Percentiles rank a stretch among this genome's conserved stretches.
Conservation (phyloP, 139 green algal species). For the Zygnema circumcarinatum region DNA sequence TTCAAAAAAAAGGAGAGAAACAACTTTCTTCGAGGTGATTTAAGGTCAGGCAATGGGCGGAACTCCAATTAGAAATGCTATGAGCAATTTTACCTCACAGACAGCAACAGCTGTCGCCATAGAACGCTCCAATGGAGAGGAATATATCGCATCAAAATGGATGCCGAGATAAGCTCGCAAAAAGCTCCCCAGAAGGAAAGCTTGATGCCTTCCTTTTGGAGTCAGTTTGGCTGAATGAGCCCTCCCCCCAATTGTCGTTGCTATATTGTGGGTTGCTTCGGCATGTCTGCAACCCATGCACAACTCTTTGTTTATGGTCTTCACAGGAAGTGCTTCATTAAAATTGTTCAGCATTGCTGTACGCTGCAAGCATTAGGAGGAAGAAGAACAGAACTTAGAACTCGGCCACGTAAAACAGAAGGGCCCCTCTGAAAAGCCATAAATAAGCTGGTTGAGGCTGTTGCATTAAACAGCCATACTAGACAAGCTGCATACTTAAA, state of each 20-base stretch:
- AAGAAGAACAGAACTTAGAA: too few species aligned
- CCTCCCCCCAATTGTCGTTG: slow-evolving; percentile 14
- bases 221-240: slow-evolving; percentile 15
- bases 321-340: background rate
- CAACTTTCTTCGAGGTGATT: too few species aligned
- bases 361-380: too few species aligned
- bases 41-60: too few species aligned
- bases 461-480: too few species aligned
- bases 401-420: too few species aligned
- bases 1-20: too few species aligned
- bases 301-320: background rate
- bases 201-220: slow-evolving; percentile 26
- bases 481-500: slow-evolving; percentile 8
- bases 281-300: background rate
- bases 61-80: too few species aligned
- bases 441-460: too few species aligned
- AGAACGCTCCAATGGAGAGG: slow-evolving; percentile 44
- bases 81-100: slow-evolving; percentile 50
- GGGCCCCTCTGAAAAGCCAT: too few species aligned
- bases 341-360: background rate
- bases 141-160: slow-evolving; percentile 51
- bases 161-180: slow-evolving; percentile 32
- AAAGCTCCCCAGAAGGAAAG: slow-evolving; percentile 16
- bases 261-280: slow-evolving; percentile 4
- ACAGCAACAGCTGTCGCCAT: slow-evolving; percentile 17